Evolutionary conservation across 768 basidiomycete species (phyloP), one percentile per base, ranked within the genome.

Genomic region (Lactarius psammicola): DNA sequence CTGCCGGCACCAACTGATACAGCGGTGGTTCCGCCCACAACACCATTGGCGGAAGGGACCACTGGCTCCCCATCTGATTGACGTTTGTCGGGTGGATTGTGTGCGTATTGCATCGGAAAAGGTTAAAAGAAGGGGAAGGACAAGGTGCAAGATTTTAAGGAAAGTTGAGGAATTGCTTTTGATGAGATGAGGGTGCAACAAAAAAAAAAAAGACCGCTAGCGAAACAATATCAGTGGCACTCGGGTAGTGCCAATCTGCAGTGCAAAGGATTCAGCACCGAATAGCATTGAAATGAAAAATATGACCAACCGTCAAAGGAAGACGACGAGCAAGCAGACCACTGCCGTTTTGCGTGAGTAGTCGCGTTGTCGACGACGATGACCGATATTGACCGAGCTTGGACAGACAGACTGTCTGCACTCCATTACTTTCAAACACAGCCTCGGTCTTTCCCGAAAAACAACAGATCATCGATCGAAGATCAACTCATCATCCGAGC

Each of bases 91-190:
- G 31, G 63, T 4, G 28, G 65, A 18, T 62, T 28, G 17, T 42
- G 56, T 26, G 40, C 13, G 60, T 28, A 56, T 18, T 36, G 69
- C 66, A 68, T 69, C n/a, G 42, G 33, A 9, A 36, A 13, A 4
- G 30, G 34, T 34, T 3, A 33, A 28, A 54, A 53, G 34, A 33
- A 46, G 55, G 31, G 38, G 33, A 18, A 23, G 20, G 44, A 62
- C 60, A 68, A 69, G 18, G 67, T 57, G 60, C 31, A 60, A 40
- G 13, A 30, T 26, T 51, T 49, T 6, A 62, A 36, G 26, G 58
- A 68, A 64, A 40, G 67, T 65, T 40, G 59, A 49, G 31, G 36
- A 31, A 26, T 31, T 34, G 54, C 40, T 54, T 42, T 65, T 46
- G 42, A 56, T 42, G 36, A 34, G 5, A 11, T 54, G 18, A 17